A percentile compares a stretch with the other conserved stretches of the same genome.
Evolutionary conservation across 2,329 filamentous ascomycete genomes (phyloP).

Genomic region (Fusarium sp.): DNA sequence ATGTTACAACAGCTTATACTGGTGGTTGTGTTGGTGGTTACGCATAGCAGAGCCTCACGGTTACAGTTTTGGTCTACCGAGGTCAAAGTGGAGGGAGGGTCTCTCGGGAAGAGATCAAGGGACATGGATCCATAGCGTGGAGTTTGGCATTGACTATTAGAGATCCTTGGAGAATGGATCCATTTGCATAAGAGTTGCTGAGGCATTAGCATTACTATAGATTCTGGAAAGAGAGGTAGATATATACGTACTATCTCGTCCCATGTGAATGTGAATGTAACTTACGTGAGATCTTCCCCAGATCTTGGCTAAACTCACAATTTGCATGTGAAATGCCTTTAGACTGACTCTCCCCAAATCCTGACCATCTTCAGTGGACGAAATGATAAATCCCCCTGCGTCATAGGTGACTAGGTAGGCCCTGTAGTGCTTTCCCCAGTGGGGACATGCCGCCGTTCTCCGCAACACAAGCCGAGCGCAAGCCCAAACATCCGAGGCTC

Average conservation of each 20-base stretch:
- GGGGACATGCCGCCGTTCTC: constrained; percentile 29
- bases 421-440: constrained; percentile 10
- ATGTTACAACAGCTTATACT: neutral
- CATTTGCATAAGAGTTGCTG: constrained; percentile 2
- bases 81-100: constrained; percentile 35
- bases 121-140: constrained; percentile 18
- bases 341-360: constrained; percentile 13
- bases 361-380: constrained; percentile 13
- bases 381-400: constrained; percentile 14
- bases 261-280: constrained; percentile 10
- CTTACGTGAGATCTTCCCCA: constrained; percentile 33
- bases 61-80: constrained; percentile 28
- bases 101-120: constrained; percentile 20
- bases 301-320: constrained; percentile 30
- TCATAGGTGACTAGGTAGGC: constrained; percentile 28
- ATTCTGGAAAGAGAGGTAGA: neutral
- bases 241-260: constrained; percentile 2
- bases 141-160: constrained; percentile 24
- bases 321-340: constrained; percentile 37
- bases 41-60: constrained; percentile 20
- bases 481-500: constrained; percentile 38
- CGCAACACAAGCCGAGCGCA: constrained; percentile 40
- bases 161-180: neutral
- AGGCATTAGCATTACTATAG: neutral
- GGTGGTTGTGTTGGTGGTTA: neutral